Evolutionary conservation across 176 grass and related monocot species (phyloP).

Genomic region (Eremochloa ophiuroides): DNA sequence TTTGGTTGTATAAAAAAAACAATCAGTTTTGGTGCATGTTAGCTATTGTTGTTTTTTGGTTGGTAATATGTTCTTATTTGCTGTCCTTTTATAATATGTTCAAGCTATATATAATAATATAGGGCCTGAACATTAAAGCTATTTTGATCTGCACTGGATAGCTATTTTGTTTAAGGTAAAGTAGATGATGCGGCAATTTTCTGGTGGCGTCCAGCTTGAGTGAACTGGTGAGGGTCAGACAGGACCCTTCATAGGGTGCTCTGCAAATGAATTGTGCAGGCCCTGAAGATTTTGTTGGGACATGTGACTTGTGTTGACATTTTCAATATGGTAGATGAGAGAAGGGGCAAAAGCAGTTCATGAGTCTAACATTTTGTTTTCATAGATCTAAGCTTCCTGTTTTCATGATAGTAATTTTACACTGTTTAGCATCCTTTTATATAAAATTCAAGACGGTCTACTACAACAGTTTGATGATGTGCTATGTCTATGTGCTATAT

Average conservation of each 20-base stretch:
- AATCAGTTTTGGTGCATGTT: neutral
- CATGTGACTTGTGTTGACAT: neutral
- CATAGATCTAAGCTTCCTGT: neutral
- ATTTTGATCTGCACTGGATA: neutral
- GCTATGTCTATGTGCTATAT: neutral
- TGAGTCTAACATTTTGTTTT: neutral
- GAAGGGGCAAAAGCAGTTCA: neutral
- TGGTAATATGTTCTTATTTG: neutral
- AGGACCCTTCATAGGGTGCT: neutral
- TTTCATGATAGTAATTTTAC: neutral
- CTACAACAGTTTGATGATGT: neutral
- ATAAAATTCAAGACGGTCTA: neutral
- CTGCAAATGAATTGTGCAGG: neutral
- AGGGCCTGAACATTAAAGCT: neutral
- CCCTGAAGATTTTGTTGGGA: neutral
- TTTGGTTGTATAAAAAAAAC: neutral
- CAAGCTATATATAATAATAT: neutral
- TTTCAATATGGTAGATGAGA: neutral
- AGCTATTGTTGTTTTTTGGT: neutral
- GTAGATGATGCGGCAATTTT: neutral
- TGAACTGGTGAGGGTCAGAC: neutral
- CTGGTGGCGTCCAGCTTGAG: neutral
- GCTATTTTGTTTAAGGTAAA: neutral
- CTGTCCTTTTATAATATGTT: neutral
- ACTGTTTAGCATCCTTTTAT: neutral